phyloP scores from a whole-genome alignment of 2,329 filamentous ascomycete species.

The Calonectria pseudoreteaudii region DNA sequence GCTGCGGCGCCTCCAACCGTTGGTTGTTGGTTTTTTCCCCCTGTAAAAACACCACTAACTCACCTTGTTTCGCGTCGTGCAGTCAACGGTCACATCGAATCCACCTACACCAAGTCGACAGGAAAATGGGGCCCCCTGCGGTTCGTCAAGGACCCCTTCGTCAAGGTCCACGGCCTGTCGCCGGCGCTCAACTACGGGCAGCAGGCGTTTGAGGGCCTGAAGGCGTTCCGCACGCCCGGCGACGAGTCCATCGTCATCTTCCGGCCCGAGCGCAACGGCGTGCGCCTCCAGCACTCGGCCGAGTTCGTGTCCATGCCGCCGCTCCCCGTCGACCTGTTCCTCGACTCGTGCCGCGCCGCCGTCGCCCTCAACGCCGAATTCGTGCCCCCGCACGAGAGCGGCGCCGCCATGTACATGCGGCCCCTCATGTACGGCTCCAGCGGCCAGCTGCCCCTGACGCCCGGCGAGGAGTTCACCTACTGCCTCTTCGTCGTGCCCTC shows the following conservation, averaged over 20 bases:
- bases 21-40: no score
- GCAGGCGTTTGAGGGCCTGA: conserved; percentile 98
- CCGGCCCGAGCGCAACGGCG: conserved; percentile 86
- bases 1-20: no score
- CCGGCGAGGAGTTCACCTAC: conserved; percentile 93
- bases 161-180: conserved; percentile 94
- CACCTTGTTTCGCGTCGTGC: conserved; percentile 46
- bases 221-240: conserved; percentile 86
- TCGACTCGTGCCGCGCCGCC: conserved; percentile 81
- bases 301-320: conserved; percentile 85
- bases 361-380: conserved; percentile 90
- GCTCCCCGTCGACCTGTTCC: conserved; percentile 81
- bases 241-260: conserved; percentile 83
- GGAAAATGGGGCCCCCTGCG: conserved; percentile 81
- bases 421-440: conserved; percentile 89
- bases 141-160: conserved; percentile 85
- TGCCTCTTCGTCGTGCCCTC: conserved; percentile 91
- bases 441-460: conserved; percentile 86
- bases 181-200: conserved; percentile 97
- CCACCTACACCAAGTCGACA: conserved; percentile 80
- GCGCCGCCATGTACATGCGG: conserved; percentile 92
- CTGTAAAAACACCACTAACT: no score
- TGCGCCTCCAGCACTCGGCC: conserved; percentile 86
- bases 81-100: conserved; percentile 97
- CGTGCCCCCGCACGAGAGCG: conserved; percentile 89